phyloP scores from a whole-genome alignment of 192 early-diverging fungal genomes.

The Dissophora globulifera region DNA sequence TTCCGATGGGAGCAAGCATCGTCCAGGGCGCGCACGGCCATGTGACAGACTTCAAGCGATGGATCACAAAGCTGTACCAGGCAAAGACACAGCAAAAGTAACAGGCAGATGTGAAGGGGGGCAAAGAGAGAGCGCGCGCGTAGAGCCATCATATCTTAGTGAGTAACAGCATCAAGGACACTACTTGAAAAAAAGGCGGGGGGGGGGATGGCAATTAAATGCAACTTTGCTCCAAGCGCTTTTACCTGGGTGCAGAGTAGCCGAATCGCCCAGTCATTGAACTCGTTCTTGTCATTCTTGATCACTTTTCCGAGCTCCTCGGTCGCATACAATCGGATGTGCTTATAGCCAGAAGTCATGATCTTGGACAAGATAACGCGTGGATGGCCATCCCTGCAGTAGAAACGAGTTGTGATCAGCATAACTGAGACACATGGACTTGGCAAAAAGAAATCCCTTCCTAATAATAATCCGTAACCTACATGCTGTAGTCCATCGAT shows the following conservation, averaged over 20 bases:
- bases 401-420: no score
- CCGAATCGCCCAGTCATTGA: conserved; percentile 78
- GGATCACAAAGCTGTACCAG: conserved; percentile 78
- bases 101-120: no score
- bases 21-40: conserved; percentile 74
- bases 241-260: conserved; percentile 73
- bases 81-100: not conserved
- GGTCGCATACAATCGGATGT: conserved; percentile 80
- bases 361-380: conserved; percentile 84
- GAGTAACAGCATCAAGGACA: no score
- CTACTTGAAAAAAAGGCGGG: no score
- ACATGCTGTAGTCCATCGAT: conserved; percentile 78
- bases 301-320: conserved; percentile 74
- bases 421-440: no score
- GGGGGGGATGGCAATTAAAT: no score
- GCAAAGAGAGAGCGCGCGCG: no score
- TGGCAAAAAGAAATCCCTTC: no score
- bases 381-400: conserved; percentile 78
- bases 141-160: no score
- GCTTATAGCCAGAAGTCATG: conserved; percentile 86
- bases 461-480: conserved; percentile 12
- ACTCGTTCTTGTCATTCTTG: conserved; percentile 64
- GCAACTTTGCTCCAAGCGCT: not conserved
- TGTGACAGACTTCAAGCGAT: conserved; percentile 73
- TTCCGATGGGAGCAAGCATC: conserved; percentile 70